Percentiles rank a stretch among this genome's conserved stretches.
Conservation (phyloP, 345 rosid species). For the Euphorbia peplus region DNA sequence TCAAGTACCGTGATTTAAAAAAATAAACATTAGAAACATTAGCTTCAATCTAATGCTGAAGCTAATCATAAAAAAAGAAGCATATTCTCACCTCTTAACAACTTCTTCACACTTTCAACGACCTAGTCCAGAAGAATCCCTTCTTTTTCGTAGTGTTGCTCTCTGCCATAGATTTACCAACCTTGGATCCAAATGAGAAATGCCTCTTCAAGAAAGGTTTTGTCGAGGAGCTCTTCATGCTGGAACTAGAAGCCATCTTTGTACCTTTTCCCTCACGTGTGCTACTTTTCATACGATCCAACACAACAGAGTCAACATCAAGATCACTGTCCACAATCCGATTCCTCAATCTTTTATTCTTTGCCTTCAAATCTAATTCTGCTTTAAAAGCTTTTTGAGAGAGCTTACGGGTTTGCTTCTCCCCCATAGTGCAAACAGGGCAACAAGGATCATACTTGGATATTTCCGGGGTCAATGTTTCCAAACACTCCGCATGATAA, state of each 20-base stretch:
- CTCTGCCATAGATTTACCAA: slow-evolving; percentile 48
- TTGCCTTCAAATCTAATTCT: slow-evolving; percentile 70
- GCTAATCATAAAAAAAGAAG: slow-evolving; percentile 5
- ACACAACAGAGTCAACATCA: slow-evolving; percentile 42
- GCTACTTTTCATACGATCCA: slow-evolving; percentile 40
- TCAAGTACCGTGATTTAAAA: slow-evolving; percentile 5
- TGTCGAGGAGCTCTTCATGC: slow-evolving; percentile 49
- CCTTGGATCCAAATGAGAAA: slow-evolving; percentile 77
- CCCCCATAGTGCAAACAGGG: slow-evolving; percentile 88
- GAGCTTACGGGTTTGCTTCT: slow-evolving; percentile 62
- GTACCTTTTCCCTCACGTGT: slow-evolving; percentile 52
- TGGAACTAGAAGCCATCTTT: slow-evolving; percentile 58
- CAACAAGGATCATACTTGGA: slow-evolving; percentile 87
- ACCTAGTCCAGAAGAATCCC: slow-evolving; percentile 86
- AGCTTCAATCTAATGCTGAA: too few species aligned
- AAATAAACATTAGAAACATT: too few species aligned
- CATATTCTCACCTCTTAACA: slow-evolving; percentile 32
- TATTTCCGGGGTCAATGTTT: slow-evolving; percentile 70
- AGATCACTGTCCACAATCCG: slow-evolving; percentile 60
- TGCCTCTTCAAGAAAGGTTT: slow-evolving; percentile 72
- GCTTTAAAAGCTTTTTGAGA: slow-evolving; percentile 77
- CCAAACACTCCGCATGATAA: slow-evolving; percentile 97
- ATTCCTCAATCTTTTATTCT: slow-evolving; percentile 62
- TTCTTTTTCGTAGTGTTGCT: slow-evolving; percentile 53
- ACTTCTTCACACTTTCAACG: slow-evolving; percentile 62